Percentiles rank a stretch among this genome's conserved stretches.
Conservation (phyloP, 1,284 basidiomycete genomes). For the Ceratobasidium sp. region DNA sequence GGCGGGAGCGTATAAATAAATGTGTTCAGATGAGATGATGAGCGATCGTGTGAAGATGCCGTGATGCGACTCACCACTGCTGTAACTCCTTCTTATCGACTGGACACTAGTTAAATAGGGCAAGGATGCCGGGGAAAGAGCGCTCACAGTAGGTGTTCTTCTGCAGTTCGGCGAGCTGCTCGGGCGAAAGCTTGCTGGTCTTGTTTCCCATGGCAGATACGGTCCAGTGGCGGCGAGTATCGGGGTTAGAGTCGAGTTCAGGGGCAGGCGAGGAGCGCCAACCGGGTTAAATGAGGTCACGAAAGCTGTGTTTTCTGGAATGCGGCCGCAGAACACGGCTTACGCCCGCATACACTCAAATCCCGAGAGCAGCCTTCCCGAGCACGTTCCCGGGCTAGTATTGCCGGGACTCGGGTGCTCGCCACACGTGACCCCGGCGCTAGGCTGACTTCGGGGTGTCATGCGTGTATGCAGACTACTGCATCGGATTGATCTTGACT, state of each 20-base stretch:
- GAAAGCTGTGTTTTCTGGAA: slow-evolving; percentile 41
- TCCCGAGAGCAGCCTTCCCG: not conserved
- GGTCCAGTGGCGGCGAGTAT: slow-evolving; percentile 53
- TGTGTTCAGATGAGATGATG: not conserved
- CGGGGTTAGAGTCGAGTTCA: slow-evolving; percentile 48
- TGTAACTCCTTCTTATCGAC: slow-evolving; percentile 99
- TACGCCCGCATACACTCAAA: slow-evolving; percentile 4
- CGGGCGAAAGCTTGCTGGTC: slow-evolving; percentile 93
- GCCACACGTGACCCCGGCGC: slow-evolving; percentile 27
- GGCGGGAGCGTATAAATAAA: not conserved
- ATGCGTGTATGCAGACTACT: not conserved
- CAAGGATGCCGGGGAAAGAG: slow-evolving; percentile 38
- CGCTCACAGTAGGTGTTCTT: slow-evolving; percentile 97
- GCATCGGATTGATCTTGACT: not conserved
- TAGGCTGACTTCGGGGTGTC: not conserved
- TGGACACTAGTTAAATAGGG: slow-evolving; percentile 54
- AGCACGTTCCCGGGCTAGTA: not conserved
- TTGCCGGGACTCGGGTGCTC: not conserved
- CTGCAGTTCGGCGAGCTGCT: slow-evolving; percentile 94
- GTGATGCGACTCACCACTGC: slow-evolving; percentile 74
- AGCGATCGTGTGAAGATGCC: slow-evolving; percentile 20
- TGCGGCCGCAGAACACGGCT: not conserved
- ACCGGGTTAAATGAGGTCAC: slow-evolving; percentile 44
- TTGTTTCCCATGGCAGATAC: slow-evolving; percentile 79
- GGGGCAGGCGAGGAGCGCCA: slow-evolving; percentile 46